These are phyloP conservation scores for Saprolegnia parasitica DNA, from an alignment of 352 stramenopile genomes.

Conservation along the genomic window DNA sequence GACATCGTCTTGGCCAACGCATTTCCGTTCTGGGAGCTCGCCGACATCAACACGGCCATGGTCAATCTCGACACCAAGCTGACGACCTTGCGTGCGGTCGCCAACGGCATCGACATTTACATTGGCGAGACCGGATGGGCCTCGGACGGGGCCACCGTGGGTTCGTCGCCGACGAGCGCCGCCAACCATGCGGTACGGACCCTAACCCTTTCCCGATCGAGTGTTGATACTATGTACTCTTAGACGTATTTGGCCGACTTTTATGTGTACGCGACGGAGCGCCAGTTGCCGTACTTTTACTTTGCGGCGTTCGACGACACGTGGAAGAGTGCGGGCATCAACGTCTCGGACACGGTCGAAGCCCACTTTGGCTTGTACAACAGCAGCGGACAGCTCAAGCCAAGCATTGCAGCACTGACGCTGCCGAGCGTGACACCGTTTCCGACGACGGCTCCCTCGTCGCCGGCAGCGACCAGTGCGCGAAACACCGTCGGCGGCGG, in stretches of 20 bases:
- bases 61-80: slow-evolving; percentile 44
- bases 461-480: neutral
- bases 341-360: slow-evolving; percentile 47
- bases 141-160: slow-evolving; percentile 36
- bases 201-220: neutral
- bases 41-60: slow-evolving; percentile 36
- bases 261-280: slow-evolving; percentile 46
- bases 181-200: slow-evolving; percentile 38
- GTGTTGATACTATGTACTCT: neutral
- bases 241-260: slow-evolving; percentile 75
- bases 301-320: slow-evolving; percentile 74
- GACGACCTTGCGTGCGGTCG: slow-evolving; percentile 34
- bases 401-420: slow-evolving; percentile 40
- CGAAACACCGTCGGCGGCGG: neutral
- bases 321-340: slow-evolving; percentile 46
- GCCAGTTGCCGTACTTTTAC: slow-evolving; percentile 84
- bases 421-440: neutral
- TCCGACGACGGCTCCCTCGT: neutral
- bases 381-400: slow-evolving; percentile 55
- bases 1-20: slow-evolving; percentile 57
- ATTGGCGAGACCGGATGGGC: slow-evolving; percentile 73
- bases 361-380: slow-evolving; percentile 74
- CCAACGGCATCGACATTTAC: slow-evolving; percentile 42
- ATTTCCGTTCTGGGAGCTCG: slow-evolving; percentile 69
- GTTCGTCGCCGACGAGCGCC: slow-evolving; percentile 39